Conservation (phyloP, 1,284 basidiomycete genomes). For the Fomitopsis schrenkii region DNA sequence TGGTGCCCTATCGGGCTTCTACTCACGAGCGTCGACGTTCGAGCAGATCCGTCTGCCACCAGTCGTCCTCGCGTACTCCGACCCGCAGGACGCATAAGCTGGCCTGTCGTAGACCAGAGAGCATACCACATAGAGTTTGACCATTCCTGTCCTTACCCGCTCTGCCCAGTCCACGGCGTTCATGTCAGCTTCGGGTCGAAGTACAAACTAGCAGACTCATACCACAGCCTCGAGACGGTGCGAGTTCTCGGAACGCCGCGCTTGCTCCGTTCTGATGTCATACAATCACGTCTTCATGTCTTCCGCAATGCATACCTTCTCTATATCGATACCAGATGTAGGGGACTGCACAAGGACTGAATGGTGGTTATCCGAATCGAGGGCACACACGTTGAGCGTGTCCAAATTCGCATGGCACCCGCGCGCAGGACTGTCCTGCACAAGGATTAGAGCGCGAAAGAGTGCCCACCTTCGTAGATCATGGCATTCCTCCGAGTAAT, state of each 20-base stretch:
- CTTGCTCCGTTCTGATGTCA: background rate
- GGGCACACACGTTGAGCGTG: background rate
- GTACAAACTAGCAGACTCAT: background rate
- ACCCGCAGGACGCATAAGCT: slow-evolving; percentile 5
- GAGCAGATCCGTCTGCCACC: slow-evolving; percentile 8
- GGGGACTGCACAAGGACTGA: background rate
- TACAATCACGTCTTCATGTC: background rate
- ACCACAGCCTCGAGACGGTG: background rate
- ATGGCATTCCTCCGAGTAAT: background rate
- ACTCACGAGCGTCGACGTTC: slow-evolving; percentile 6
- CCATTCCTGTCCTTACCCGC: background rate
- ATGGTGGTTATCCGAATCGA: background rate
- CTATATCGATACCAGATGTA: background rate
- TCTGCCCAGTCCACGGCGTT: background rate
- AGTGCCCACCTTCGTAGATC: background rate
- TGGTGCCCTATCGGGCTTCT: slow-evolving; percentile 7
- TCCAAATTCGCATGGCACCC: background rate
- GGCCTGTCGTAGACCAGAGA: background rate
- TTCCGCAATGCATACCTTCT: background rate
- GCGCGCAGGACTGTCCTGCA: background rate
- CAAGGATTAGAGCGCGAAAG: background rate
- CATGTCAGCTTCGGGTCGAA: background rate
- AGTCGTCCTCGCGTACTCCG: slow-evolving; percentile 8
- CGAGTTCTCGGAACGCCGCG: background rate
- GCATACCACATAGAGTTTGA: background rate